Evolutionary conservation across 73 alveolate genomes (phyloP).

Genomic region (Tetrahymena thermophila): DNA sequence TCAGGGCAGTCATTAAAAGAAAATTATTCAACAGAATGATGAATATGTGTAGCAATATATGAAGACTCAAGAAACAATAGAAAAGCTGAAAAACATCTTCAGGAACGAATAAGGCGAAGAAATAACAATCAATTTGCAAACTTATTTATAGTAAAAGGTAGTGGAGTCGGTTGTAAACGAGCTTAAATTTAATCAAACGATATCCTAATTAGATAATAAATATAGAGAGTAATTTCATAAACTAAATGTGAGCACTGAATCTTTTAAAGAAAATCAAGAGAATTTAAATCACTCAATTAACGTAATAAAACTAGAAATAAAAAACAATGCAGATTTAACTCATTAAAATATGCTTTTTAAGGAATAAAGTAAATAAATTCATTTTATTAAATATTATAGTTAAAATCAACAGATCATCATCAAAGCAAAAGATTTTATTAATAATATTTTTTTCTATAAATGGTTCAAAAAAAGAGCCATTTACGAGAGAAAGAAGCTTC

Average conservation of each 20-base stretch:
- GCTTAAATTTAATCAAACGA: neutral
- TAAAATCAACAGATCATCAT: too few species aligned
- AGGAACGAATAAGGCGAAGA: neutral
- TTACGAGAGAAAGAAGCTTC: too few species aligned
- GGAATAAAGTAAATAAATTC: neutral
- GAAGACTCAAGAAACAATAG: neutral
- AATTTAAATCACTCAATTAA: neutral
- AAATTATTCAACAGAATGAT: neutral
- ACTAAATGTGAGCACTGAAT: neutral
- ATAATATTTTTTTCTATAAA: too few species aligned
- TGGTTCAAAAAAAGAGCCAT: too few species aligned
- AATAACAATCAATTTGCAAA: neutral
- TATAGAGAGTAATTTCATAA: neutral
- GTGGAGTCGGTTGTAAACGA: neutral
- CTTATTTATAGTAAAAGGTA: neutral
- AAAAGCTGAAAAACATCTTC: neutral
- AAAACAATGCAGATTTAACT: neutral
- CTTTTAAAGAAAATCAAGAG: neutral
- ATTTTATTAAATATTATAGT: neutral
- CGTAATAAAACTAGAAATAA: neutral
- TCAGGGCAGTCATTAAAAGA: neutral
- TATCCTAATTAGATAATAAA: neutral
- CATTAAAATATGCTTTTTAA: neutral
- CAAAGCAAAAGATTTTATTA: too few species aligned
- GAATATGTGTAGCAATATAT: neutral